Percentiles rank a stretch among this genome's conserved stretches.
Conservation (phyloP, 2,329 filamentous ascomycete species). For the Botrytis paeoniae region DNA sequence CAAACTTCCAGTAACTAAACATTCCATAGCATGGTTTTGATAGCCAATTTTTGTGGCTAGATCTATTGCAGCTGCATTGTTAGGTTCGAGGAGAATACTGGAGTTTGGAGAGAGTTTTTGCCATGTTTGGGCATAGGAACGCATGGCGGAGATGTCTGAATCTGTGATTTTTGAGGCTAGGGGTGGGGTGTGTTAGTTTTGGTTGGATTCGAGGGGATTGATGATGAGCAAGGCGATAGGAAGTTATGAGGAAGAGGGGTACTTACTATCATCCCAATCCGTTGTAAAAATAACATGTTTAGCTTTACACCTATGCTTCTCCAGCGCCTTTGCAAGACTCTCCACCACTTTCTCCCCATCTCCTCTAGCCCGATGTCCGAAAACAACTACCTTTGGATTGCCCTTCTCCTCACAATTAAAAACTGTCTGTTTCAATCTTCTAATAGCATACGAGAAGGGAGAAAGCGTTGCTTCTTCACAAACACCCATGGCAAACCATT, state of each 20-base stretch:
- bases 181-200: not conserved
- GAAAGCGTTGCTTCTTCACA: conserved; percentile 36
- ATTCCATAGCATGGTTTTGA: conserved; percentile 30
- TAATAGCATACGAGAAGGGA: conserved; percentile 16
- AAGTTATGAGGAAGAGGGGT: not conserved
- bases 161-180: conserved; percentile 5
- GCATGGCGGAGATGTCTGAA: conserved; percentile 16
- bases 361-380: conserved; percentile 19
- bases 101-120: conserved; percentile 22
- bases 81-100: conserved; percentile 43
- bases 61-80: conserved; percentile 53
- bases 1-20: conserved; percentile 58
- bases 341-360: conserved; percentile 18
- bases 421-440: not conserved
- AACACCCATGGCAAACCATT: conserved; percentile 64
- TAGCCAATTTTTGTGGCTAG: conserved; percentile 42
- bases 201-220: accelerated
- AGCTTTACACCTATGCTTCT: conserved; percentile 18
- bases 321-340: conserved; percentile 20
- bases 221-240: not conserved
- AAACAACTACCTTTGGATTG: conserved; percentile 23
- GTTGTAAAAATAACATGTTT: conserved; percentile 28
- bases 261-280: conserved; percentile 22
- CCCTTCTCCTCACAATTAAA: not conserved
- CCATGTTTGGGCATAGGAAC: conserved; percentile 25